phyloP scores from a whole-genome alignment of 192 early-diverging fungal species.

The Mortierella alpina region DNA sequence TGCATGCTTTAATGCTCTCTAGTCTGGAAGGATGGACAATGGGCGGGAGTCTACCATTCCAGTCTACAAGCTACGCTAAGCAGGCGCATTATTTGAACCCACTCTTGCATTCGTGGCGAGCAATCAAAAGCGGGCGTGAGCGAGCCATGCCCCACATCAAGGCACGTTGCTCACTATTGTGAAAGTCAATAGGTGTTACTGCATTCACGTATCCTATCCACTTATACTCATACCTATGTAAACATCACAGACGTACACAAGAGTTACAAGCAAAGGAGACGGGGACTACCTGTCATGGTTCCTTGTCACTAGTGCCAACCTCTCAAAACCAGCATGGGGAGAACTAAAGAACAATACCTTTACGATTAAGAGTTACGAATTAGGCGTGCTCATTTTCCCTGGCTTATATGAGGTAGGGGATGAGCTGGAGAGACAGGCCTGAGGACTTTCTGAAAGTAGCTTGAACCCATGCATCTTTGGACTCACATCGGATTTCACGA shows the following conservation, averaged over 20 bases:
- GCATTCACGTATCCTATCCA: not conserved
- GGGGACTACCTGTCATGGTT: conserved; percentile 56
- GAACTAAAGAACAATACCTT: conserved; percentile 61
- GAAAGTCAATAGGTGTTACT: not conserved
- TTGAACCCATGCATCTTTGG: not conserved
- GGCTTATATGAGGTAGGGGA: conserved; percentile 65
- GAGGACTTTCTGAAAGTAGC: too few relatives aligned
- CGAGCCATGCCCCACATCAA: conserved; percentile 79
- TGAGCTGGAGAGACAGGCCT: too few relatives aligned
- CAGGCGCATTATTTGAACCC: conserved; percentile 64
- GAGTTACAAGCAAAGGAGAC: conserved; percentile 45
- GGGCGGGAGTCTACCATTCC: conserved; percentile 53
- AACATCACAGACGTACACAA: conserved; percentile 48
- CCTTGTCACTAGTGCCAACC: conserved; percentile 61
- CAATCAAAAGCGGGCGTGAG: conserved; percentile 58
- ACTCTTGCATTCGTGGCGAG: conserved; percentile 64
- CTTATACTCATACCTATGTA: not conserved
- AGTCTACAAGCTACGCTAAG: conserved; percentile 59
- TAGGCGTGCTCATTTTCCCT: conserved; percentile 71
- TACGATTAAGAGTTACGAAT: conserved; percentile 73
- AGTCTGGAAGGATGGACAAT: conserved; percentile 72
- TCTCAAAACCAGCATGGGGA: conserved; percentile 80
- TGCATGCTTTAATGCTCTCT: not conserved
- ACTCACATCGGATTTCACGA: not conserved
- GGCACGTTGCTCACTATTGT: conserved; percentile 13